phyloP scores from a whole-genome alignment of 2,329 filamentous ascomycete species.

The Akanthomyces uredinophilus region DNA sequence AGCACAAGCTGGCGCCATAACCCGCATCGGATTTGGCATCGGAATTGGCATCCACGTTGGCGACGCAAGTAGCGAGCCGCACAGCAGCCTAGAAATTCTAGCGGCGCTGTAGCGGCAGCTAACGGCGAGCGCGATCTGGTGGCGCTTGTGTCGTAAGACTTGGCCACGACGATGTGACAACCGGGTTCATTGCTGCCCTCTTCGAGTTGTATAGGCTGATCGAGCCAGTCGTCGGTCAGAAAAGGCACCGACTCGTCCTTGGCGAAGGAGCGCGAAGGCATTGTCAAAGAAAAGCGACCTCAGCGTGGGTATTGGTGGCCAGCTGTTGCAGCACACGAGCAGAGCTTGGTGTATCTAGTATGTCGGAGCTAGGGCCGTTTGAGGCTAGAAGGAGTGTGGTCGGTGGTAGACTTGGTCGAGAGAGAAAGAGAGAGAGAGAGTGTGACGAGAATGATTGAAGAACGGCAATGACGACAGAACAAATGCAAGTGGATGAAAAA shows the following conservation, averaged over 20 bases:
- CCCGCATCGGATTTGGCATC: neutral
- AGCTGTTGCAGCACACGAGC: neutral
- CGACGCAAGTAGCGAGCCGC: conserved; percentile 3
- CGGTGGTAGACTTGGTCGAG: too few species aligned
- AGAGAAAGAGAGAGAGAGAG: too few species aligned
- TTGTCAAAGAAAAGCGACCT: neutral
- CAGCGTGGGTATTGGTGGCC: neutral
- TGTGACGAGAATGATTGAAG: too few species aligned
- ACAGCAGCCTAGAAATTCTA: conserved; percentile 4
- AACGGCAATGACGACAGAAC: too few species aligned
- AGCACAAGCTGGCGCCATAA: conserved; percentile 1
- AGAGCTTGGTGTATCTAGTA: neutral
- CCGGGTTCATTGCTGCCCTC: neutral
- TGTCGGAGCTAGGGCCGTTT: neutral
- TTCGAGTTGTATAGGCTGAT: neutral
- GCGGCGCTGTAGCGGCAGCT: neutral
- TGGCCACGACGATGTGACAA: neutral
- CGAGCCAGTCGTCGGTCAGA: neutral
- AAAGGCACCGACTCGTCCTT: neutral
- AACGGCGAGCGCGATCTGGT: conserved; percentile 9
- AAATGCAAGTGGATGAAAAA: too few species aligned
- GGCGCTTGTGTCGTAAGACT: conserved; percentile 2
- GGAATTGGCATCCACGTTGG: too few species aligned
- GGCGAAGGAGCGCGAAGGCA: neutral
- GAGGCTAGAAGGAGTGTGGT: neutral